A percentile compares a stretch with the other conserved stretches of the same genome.
Evolutionary conservation across 2,329 filamentous ascomycete genomes (phyloP).

Genomic region (Colletotrichum cordylinicola): DNA sequence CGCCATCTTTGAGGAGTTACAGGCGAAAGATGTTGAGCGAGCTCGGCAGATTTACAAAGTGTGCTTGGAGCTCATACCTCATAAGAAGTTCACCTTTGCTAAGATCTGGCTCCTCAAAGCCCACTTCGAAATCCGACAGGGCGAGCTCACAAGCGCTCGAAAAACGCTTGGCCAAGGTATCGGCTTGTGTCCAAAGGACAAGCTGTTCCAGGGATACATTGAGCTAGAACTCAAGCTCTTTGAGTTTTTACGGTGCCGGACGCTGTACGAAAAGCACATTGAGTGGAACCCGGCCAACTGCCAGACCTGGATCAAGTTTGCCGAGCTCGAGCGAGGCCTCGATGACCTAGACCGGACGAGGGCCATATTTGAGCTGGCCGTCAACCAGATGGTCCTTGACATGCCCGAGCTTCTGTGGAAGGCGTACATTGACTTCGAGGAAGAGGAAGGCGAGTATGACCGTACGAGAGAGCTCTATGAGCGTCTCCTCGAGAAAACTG

Average conservation of each 20-base stretch:
- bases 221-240: conserved; percentile 92
- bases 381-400: conserved; percentile 82
- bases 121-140: conserved; percentile 90
- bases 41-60: conserved; percentile 91
- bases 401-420: conserved; percentile 99
- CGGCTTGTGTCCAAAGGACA: conserved; percentile 95
- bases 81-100: conserved; percentile 96
- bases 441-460: conserved; percentile 92
- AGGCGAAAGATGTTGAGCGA: conserved; percentile 77
- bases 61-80: conserved; percentile 85
- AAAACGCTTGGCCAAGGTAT: conserved; percentile 91
- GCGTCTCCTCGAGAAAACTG: conserved; percentile 89
- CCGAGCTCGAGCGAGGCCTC: conserved; percentile 88
- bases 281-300: conserved; percentile 91
- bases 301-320: conserved; percentile 96
- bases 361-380: conserved; percentile 90
- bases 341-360: conserved; percentile 88
- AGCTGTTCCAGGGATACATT: conserved; percentile 91
- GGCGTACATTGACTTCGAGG: conserved; percentile 97
- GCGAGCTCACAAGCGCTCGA: conserved; percentile 78
- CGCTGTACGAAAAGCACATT: conserved; percentile 91
- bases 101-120: conserved; percentile 96
- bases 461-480: conserved; percentile 85
- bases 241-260: conserved; percentile 91
- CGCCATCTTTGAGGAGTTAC: conserved; percentile 91